Evolutionary conservation across 2,329 filamentous ascomycete species (phyloP).

Genomic region (Arachnopeziza araneosa): DNA sequence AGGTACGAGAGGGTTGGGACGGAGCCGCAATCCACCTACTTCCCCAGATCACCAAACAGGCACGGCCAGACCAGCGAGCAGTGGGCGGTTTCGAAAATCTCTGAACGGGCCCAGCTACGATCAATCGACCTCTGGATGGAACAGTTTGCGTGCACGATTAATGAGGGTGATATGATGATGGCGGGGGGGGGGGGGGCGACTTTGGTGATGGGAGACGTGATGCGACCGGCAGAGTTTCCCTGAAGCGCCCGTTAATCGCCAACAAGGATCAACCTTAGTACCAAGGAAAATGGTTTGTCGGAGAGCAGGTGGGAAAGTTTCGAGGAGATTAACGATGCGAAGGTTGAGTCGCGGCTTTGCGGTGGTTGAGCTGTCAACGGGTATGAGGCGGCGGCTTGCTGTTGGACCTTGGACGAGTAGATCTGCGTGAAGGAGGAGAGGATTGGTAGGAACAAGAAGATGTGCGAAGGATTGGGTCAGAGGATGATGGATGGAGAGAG

Average conservation of each 20-base stretch:
- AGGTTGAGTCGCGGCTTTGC: too few species aligned
- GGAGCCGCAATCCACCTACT: constrained; percentile 14
- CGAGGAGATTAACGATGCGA: background rate
- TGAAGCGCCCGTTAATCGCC: constrained; percentile 13
- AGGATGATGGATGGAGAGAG: background rate
- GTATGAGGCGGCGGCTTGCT: background rate
- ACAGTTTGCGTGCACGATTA: constrained; percentile 12
- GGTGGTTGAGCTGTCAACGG: background rate
- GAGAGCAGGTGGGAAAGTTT: background rate
- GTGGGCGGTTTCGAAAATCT: constrained; percentile 1
- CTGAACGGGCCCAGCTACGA: background rate
- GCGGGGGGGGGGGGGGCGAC: constrained; percentile 19
- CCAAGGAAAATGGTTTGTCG: background rate
- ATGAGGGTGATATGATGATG: constrained; percentile 21
- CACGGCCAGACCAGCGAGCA: constrained; percentile 16
- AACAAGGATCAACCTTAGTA: constrained; percentile 11
- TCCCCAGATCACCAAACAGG: constrained; percentile 5
- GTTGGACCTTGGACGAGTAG: constrained; percentile 1
- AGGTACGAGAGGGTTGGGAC: constrained; percentile 13
- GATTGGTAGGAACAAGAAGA: background rate
- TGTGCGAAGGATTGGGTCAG: background rate
- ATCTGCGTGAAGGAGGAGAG: background rate
- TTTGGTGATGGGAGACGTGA: constrained; percentile 9
- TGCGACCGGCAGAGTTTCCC: constrained; percentile 21
- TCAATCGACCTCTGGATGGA: constrained; percentile 3